phyloP scores from a whole-genome alignment of 1,139 yeast genomes.

The Yamadazyma conglobata region DNA sequence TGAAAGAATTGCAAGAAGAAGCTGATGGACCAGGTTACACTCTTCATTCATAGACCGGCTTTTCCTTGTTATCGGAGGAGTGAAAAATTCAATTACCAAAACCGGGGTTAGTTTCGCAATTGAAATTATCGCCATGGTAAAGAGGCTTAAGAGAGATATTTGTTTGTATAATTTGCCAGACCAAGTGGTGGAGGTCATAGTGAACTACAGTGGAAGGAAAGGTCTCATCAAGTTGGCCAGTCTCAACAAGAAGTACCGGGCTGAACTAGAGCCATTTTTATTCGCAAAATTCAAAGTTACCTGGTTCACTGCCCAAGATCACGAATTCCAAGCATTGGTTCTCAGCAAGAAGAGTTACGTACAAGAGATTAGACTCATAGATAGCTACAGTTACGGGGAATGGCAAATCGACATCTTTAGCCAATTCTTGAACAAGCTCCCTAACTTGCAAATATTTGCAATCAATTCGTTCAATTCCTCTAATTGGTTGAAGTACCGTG shows the following conservation, averaged over 20 bases:
- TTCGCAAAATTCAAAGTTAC: constrained; percentile 25
- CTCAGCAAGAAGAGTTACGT: constrained; percentile 12
- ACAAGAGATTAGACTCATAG: constrained; percentile 26
- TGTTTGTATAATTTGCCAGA: constrained; percentile 19
- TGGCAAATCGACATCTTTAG: constrained; percentile 37
- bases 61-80: too few relatives aligned
- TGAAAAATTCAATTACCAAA: too few relatives aligned
- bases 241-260: constrained; percentile 19
- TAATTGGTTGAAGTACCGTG: constrained; percentile 40
- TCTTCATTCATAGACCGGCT: too few relatives aligned
- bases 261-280: constrained; percentile 18
- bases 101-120: too few relatives aligned
- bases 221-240: constrained; percentile 26
- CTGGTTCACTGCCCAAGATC: constrained; percentile 28
- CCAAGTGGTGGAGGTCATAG: constrained; percentile 25
- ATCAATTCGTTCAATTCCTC: constrained; percentile 38
- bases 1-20: constrained; percentile 1
- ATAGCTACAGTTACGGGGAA: constrained; percentile 38
- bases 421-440: constrained; percentile 19
- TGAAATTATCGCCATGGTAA: too few relatives aligned
- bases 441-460: constrained; percentile 20
- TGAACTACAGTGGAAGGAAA: constrained; percentile 15
- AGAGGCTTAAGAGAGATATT: constrained; percentile 6
- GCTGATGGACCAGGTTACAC: too few relatives aligned
- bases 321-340: constrained; percentile 12